Conservation (phyloP, 1,284 basidiomycete species). For the Tylopilus microsporus region DNA sequence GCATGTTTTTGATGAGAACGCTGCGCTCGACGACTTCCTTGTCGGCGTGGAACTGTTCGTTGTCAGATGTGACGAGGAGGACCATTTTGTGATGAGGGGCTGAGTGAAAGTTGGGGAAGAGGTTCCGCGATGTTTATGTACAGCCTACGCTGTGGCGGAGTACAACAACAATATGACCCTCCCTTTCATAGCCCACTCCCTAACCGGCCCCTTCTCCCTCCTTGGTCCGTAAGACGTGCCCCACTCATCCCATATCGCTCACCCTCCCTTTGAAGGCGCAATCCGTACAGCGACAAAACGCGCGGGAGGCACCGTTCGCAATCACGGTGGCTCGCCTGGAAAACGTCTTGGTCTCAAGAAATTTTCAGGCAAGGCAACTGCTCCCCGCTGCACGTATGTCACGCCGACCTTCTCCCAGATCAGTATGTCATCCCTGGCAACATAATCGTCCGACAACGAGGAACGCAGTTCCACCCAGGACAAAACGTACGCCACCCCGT, state of each 20-base stretch:
- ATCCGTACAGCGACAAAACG: constrained; percentile 91
- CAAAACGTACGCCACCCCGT: constrained; percentile 63
- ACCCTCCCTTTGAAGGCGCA: constrained; percentile 41
- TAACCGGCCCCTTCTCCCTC: constrained; percentile 45
- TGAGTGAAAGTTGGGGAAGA: constrained; percentile 1
- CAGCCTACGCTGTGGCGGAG: constrained; percentile 16
- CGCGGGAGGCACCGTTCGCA: constrained; percentile 87
- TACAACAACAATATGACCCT: constrained; percentile 20
- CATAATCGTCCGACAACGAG: constrained; percentile 90
- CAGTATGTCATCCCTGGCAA: constrained; percentile 87
- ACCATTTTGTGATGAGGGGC: constrained; percentile 50
- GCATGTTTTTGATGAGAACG: constrained; percentile 99
- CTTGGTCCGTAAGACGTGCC: constrained; percentile 35
- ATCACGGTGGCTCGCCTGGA: constrained; percentile 86
- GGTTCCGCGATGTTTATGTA: constrained; percentile 6
- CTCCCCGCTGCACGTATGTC: background rate
- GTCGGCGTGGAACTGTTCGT: constrained; percentile 91
- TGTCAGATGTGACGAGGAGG: constrained; percentile 87
- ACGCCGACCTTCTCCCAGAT: constrained; percentile 43
- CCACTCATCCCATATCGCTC: background rate
- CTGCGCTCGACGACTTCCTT: constrained; percentile 93
- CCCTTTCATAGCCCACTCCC: constrained; percentile 41
- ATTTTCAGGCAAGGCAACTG: constrained; percentile 70
- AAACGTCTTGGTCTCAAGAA: constrained; percentile 90
- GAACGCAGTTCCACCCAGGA: constrained; percentile 84